Base-by-base conservation (phyloP, 2,329 filamentous ascomycete genomes). In the Cercospora sp. region DNA sequence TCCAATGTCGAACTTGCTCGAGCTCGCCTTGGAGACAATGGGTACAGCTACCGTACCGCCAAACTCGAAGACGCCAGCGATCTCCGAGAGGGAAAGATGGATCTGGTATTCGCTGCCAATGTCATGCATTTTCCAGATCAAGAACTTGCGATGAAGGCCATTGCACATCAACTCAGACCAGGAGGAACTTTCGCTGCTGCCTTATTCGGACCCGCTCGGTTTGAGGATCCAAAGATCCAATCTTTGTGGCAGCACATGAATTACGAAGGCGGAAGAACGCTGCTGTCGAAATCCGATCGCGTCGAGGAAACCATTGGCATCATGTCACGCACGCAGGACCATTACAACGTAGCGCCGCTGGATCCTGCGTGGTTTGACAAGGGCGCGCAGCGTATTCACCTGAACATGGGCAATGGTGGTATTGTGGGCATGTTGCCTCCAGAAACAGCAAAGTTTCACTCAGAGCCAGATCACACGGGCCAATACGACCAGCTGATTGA, bases 81-180 rank as follows among this genome's bases (percentile, higher is more conserved):
- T 57, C 53, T 30, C 23, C 53, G n/a, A 18, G 53, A 18, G 8
- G 53, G 20, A 3, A 31, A 18, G 28, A 31, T 57, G 53, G 53
- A 57, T 31, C 26, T 57, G 53, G 53, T 57, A 13, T 57, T 57
- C 9, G 53, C 53, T n/a, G 53, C 53, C 13, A 57, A 57, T 18
- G 53, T 57, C 23, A 57, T 57, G 53, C 53, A 57, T n/a, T 57
- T 57, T 9, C 53, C 53, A 23, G n/a, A 31, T 18, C 53, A 57
- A 18, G 13, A 30, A 3, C 53, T 57, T 6, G 53, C 53, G 13
- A 57, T 57, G 53, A n/a, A 57, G 1, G 53, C 53, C 3, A 30
- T 57, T 31, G 26, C 53, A 31, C 53, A 31, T 31, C 53, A 57
- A 18, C 53, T 57, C 53, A 3, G 3, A 3, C 23, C 53, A n/a